A percentile compares a stretch with the other conserved stretches of the same genome.
These are phyloP conservation scores for Backusella luteola DNA, from an alignment of 192 early-diverging fungal genomes.

Conservation along the genomic window DNA sequence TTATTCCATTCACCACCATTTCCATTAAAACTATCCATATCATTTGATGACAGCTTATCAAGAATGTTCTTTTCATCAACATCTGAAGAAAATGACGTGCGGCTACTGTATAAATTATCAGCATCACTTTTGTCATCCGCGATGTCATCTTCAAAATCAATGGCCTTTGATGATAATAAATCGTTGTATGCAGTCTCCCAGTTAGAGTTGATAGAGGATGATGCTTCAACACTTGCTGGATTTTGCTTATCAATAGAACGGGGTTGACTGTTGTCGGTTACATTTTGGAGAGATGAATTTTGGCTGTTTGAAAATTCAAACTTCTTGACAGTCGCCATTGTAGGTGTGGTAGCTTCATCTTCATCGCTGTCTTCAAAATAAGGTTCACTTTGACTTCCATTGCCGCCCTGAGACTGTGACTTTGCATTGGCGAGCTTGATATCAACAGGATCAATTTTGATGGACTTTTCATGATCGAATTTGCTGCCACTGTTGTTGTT, in stretches of 20 bases:
- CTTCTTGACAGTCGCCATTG: not conserved
- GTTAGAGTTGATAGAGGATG: not conserved
- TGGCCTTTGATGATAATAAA: not conserved
- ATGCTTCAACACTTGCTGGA: not conserved
- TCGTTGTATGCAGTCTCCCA: constrained; percentile 6
- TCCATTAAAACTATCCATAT: not conserved
- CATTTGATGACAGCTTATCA: not conserved
- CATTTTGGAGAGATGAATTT: not conserved
- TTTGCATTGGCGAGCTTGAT: not conserved
- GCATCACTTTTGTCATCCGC: not conserved
- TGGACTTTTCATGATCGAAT: not conserved
- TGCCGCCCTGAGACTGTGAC: not conserved
- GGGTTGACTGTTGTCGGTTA: not conserved
- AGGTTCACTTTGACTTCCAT: not conserved
- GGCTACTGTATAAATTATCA: not conserved
- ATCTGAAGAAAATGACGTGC: constrained; percentile 7
- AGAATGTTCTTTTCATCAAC: constrained; percentile 2
- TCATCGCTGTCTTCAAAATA: constrained; percentile 11
- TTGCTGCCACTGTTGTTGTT: not conserved
- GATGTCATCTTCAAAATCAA: constrained; percentile 9
- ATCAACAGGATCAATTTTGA: not conserved
- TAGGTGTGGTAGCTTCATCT: constrained; percentile 11
- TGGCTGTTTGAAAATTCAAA: constrained; percentile 4
- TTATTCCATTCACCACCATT: not conserved
- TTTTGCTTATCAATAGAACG: not conserved